phyloP scores from a whole-genome alignment of 768 basidiomycete species.

The Suillus decipiens region DNA sequence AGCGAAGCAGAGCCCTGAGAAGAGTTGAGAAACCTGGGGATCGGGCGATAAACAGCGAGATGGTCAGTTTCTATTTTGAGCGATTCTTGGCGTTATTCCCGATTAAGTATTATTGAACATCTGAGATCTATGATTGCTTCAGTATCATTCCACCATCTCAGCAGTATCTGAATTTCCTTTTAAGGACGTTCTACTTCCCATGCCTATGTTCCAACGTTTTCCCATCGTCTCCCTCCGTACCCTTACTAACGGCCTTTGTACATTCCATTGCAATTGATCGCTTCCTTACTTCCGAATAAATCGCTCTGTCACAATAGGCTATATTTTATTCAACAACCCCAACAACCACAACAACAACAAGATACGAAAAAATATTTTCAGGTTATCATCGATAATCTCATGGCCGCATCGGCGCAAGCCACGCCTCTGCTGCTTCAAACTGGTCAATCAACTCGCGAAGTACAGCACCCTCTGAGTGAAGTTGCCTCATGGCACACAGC shows the following conservation, averaged over 20 bases:
- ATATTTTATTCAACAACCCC: conserved; percentile 6
- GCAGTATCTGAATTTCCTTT: conserved; percentile 8
- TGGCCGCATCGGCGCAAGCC: conserved; percentile 90
- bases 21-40: conserved; percentile 19
- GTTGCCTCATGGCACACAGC: conserved; percentile 85
- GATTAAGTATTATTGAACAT: conserved; percentile 11
- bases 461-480: conserved; percentile 82
- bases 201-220: conserved; percentile 17
- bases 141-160: conserved; percentile 7
- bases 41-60: conserved; percentile 27
- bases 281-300: conserved; percentile 12
- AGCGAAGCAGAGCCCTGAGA: conserved; percentile 19
- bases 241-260: conserved; percentile 10
- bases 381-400: conserved; percentile 37
- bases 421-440: conserved; percentile 94
- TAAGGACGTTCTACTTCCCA: conserved; percentile 9
- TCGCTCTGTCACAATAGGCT: conserved; percentile 6
- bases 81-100: conserved; percentile 11
- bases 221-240: conserved; percentile 21
- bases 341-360: too few species aligned
- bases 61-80: conserved; percentile 13
- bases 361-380: conserved; percentile 9
- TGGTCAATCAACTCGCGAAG: conserved; percentile 88
- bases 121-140: neutral
- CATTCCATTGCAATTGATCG: conserved; percentile 6